Percentiles rank a stretch among this genome's conserved stretches.
These are phyloP conservation scores for Entophlyctis luteolus DNA, from an alignment of 192 early-diverging fungal genomes.

Conservation along the genomic window DNA sequence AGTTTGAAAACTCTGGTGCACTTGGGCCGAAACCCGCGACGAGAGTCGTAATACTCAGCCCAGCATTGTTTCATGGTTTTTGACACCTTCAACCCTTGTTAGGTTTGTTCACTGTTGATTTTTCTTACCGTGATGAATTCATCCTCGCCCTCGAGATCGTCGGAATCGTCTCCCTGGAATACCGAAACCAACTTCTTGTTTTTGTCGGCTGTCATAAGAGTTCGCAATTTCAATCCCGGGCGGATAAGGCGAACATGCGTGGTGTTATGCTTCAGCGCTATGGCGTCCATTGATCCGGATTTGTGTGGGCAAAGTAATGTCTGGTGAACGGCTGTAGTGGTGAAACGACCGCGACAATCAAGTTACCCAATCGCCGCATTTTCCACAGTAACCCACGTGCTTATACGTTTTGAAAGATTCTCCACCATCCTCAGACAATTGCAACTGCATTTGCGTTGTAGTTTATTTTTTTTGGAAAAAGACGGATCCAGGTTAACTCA, in stretches of 20 bases:
- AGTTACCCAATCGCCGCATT: constrained; percentile 46
- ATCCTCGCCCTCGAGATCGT: constrained; percentile 33
- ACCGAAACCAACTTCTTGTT: not conserved
- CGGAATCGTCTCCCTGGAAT: constrained; percentile 16
- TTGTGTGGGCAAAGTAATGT: constrained; percentile 47
- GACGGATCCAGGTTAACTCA: not conserved
- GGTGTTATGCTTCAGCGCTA: constrained; percentile 17
- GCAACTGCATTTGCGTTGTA: constrained; percentile 26
- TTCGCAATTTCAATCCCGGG: constrained; percentile 36
- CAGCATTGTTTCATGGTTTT: constrained; percentile 37
- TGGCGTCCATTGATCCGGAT: constrained; percentile 3
- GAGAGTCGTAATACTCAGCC: constrained; percentile 42
- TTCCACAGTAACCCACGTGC: constrained; percentile 33
- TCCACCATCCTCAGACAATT: constrained; percentile 39
- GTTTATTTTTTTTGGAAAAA: too few species aligned
- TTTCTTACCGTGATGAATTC: constrained; percentile 22
- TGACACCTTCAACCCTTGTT: constrained; percentile 5
- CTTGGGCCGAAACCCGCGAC: constrained; percentile 31
- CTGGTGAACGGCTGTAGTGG: constrained; percentile 8
- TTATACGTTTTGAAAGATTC: constrained; percentile 29
- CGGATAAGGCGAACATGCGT: constrained; percentile 39
- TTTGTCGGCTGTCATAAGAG: constrained; percentile 22
- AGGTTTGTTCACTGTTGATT: not conserved
- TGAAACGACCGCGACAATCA: not conserved
- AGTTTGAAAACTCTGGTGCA: constrained; percentile 24